Evolutionary conservation across 2,329 filamentous ascomycete genomes (phyloP), one percentile per base, ranked within the genome.

Genomic region (Diaporthe sp.): DNA sequence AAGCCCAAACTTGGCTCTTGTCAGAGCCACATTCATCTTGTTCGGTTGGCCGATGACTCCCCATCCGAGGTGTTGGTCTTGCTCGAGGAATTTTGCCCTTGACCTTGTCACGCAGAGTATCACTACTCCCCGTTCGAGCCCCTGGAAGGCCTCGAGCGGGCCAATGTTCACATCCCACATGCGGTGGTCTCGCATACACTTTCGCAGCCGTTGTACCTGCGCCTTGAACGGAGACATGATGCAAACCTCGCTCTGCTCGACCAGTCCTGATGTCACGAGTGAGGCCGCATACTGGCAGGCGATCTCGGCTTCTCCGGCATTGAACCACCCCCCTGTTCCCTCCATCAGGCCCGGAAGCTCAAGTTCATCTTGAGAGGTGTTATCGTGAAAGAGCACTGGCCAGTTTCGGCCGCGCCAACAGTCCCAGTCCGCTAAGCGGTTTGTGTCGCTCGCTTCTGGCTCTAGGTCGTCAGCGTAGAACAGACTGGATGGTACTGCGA

Each of bases 221-320:
- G 77, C 74, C n/a, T 76, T 77, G 75, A 79, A 80, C 2, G 78
- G 78, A 1, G 50, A 67, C 77, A 79, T 79, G 76, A 80, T 76
- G 67, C 76, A 77, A 2, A 80, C 71, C 54, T 79, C 77, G 0
- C 40, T 15, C 57, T 78, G 75, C 67, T 55, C n/a, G 3, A 75
- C 74, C 19, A 75, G 50, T 1, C 74, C 67, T 2, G 72, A 75
- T 1, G 22, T 40, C 1, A 77, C 66, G 3, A 80, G 61, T 1
- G 47, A 52, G 13, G 33, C 15, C 2, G 77, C 78, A 54, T 80
- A 79, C 1, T 25, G 42, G 22, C 72, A 76, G 4, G 77, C 78
- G 0, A 79, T 25, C 4, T 64, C 45, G 4, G 75, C 76, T 40
- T 80, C 78, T 33, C 75, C 77, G 2, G 35, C 33, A 33, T 80